Percentiles rank a stretch among this genome's conserved stretches.
Evolutionary conservation across 257 asterid species (phyloP).

Genomic region (Salvia splendens): DNA sequence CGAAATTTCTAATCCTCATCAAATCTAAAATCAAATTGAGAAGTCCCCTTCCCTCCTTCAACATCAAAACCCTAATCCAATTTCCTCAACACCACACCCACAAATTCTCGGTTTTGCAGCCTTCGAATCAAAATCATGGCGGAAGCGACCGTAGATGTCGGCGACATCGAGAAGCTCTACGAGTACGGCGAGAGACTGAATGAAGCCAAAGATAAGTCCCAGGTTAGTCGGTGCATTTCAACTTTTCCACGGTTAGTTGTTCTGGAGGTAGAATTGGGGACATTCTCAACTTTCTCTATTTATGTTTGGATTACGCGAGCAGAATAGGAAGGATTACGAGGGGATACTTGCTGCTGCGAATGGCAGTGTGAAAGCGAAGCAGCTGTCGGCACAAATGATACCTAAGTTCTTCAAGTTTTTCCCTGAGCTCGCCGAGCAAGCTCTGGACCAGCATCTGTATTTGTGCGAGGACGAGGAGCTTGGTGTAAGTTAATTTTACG

Average conservation of each 20-base stretch:
- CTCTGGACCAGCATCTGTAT: constrained; percentile 77
- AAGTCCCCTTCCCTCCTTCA: constrained; percentile 27
- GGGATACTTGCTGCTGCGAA: constrained; percentile 77
- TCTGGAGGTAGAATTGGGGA: too few species aligned
- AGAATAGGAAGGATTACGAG: constrained; percentile 76
- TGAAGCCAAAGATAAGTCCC: constrained; percentile 79
- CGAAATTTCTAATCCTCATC: constrained; percentile 12
- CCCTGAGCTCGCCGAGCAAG: constrained; percentile 75
- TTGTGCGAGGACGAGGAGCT: constrained; percentile 87
- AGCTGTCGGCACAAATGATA: constrained; percentile 86
- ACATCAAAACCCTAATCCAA: constrained; percentile 43
- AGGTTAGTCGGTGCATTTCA: constrained; percentile 42
- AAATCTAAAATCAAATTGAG: constrained; percentile 8
- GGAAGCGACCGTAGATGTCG: constrained; percentile 54
- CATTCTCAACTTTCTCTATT: neutral
- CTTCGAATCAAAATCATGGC: constrained; percentile 44
- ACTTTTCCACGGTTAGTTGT: neutral
- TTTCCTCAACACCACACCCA: neutral
- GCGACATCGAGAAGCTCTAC: constrained; percentile 85
- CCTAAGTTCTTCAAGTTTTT: constrained; percentile 84
- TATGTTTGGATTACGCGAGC: constrained; percentile 30
- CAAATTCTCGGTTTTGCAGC: neutral
- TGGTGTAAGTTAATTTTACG: constrained; percentile 50
- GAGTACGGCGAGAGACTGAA: constrained; percentile 77
- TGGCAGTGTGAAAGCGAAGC: constrained; percentile 90